These are phyloP conservation scores for Trichoderma harzianum DNA, from an alignment of 2,329 filamentous ascomycete genomes.

Conservation along the genomic window DNA sequence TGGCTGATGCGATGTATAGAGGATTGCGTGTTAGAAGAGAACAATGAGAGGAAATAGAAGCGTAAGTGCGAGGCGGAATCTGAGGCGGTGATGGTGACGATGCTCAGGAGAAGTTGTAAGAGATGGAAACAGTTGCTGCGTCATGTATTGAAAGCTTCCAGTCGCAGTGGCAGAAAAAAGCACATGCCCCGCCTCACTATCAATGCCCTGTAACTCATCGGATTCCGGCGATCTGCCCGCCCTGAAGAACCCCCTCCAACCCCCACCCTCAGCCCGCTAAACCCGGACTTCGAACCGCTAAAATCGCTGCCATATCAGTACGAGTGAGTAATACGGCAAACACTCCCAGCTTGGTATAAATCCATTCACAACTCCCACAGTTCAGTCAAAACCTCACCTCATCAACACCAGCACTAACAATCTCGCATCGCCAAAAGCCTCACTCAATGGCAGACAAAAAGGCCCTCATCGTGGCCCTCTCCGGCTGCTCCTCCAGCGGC, in stretches of 20 bases:
- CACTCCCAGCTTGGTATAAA: background rate
- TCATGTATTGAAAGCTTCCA: background rate
- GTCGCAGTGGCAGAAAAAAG: background rate
- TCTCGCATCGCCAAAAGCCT: background rate
- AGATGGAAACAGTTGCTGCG: background rate
- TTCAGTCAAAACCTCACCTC: background rate
- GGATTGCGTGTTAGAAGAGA: background rate
- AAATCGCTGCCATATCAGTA: background rate
- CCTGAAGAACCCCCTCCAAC: background rate
- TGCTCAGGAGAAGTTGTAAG: background rate
- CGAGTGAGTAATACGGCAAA: background rate
- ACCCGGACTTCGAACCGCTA: background rate
- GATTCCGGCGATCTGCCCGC: background rate
- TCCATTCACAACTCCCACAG: background rate
- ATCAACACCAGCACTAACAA: background rate
- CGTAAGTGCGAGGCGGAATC: background rate
- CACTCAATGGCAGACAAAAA: constrained; percentile 20
- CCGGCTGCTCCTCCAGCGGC: constrained; percentile 86
- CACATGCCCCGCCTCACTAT: background rate
- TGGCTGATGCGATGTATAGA: background rate
- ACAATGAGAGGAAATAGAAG: background rate
- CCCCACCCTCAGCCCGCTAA: background rate
- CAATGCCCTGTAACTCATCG: background rate
- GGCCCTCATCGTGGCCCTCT: constrained; percentile 72
- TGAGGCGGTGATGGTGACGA: background rate